phyloP scores from a whole-genome alignment of 2,329 filamentous ascomycete genomes.

The Aspergillus sp. region DNA sequence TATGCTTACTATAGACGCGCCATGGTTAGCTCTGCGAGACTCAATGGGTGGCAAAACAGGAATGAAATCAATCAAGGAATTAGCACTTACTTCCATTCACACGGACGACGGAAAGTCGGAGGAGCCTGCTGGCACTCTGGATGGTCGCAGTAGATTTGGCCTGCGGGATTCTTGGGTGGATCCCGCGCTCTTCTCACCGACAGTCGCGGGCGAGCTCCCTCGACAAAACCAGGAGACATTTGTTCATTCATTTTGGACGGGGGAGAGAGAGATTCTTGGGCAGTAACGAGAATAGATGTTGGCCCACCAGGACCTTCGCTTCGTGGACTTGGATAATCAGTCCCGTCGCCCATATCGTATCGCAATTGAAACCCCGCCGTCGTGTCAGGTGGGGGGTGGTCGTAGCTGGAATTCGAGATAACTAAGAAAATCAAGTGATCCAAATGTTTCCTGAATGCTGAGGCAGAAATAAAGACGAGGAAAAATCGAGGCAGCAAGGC shows the following conservation, averaged over 20 bases:
- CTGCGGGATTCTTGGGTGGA: slow-evolving; percentile 60
- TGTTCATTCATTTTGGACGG: slow-evolving; percentile 33
- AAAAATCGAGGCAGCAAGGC: neutral
- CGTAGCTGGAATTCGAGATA: slow-evolving; percentile 4
- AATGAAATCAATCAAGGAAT: slow-evolving; percentile 13
- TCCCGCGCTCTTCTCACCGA: slow-evolving; percentile 43
- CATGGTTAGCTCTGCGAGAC: slow-evolving; percentile 13
- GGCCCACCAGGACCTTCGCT: slow-evolving; percentile 36
- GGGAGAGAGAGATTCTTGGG: slow-evolving; percentile 28
- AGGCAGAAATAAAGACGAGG: neutral
- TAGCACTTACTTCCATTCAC: slow-evolving; percentile 85
- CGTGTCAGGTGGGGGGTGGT: slow-evolving; percentile 15
- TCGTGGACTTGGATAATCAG: slow-evolving; percentile 40
- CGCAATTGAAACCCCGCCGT: slow-evolving; percentile 27
- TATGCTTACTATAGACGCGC: slow-evolving; percentile 69
- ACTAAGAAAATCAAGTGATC: neutral
- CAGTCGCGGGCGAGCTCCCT: slow-evolving; percentile 34
- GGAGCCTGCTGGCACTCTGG: slow-evolving; percentile 62
- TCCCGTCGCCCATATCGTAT: slow-evolving; percentile 40
- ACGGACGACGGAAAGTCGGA: slow-evolving; percentile 71
- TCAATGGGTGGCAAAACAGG: slow-evolving; percentile 10
- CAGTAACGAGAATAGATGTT: slow-evolving; percentile 29
- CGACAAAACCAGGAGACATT: slow-evolving; percentile 24
- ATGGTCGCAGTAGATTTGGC: slow-evolving; percentile 72
- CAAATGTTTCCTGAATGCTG: neutral